Evolutionary conservation across 2,329 filamentous ascomycete genomes (phyloP).

Genomic region (Trematosphaeria pertusa): DNA sequence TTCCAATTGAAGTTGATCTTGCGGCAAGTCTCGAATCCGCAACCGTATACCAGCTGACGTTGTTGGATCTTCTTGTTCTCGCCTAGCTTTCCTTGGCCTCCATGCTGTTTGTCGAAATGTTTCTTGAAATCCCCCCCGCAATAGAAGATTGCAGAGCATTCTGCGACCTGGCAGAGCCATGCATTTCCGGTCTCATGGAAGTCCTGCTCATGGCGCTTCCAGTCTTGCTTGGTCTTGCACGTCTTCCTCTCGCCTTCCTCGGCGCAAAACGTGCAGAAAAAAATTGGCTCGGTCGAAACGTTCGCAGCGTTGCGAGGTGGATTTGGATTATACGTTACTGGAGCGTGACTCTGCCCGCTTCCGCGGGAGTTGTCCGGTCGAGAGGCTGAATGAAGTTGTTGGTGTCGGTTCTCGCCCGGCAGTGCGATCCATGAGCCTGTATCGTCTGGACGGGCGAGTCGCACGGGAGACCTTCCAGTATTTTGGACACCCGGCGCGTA

Average conservation of each 20-base stretch:
- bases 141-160: conserved; percentile 8
- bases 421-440: background rate
- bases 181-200: conserved; percentile 13
- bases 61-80: conserved; percentile 1
- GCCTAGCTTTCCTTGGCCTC: background rate
- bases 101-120: conserved; percentile 11
- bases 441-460: background rate
- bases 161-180: conserved; percentile 9
- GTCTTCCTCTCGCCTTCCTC: conserved; percentile 2
- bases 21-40: conserved; percentile 15
- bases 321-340: no score
- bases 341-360: no score
- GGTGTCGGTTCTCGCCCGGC: background rate
- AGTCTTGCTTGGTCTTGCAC: conserved; percentile 14
- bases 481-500: background rate
- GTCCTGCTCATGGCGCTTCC: conserved; percentile 14
- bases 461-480: background rate
- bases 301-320: no score
- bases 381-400: no score
- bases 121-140: conserved; percentile 10
- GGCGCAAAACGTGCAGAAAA: conserved; percentile 10
- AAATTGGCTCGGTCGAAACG: background rate
- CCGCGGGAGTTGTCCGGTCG: no score
- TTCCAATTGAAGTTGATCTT: conserved; percentile 10
- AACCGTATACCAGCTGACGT: conserved; percentile 9